Evolutionary conservation across 2,329 filamentous ascomycete genomes (phyloP).

Genomic region (Ophiostoma novo-ulmi): DNA sequence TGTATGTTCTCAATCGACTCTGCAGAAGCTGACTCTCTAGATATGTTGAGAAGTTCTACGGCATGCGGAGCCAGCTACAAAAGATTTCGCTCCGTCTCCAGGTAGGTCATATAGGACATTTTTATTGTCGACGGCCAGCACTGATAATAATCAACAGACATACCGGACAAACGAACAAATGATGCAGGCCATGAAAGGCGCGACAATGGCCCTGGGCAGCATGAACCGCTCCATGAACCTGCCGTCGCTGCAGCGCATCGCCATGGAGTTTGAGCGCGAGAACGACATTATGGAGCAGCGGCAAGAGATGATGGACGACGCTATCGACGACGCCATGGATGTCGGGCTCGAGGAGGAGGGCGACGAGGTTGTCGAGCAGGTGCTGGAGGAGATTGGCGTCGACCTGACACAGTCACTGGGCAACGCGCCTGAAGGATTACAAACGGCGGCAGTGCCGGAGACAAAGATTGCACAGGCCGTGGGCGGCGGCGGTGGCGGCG

Average conservation of each 20-base stretch:
- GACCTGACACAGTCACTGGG: constrained; percentile 85
- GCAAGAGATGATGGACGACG: constrained; percentile 99
- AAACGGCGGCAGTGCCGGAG: constrained; percentile 67
- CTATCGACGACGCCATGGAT: constrained; percentile 93
- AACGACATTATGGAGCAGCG: constrained; percentile 99
- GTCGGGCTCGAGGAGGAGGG: constrained; percentile 87
- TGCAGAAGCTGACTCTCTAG: constrained; percentile 39
- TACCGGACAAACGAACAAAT: constrained; percentile 98
- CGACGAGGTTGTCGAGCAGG: constrained; percentile 93
- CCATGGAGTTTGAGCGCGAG: constrained; percentile 98
- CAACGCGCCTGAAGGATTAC: constrained; percentile 80
- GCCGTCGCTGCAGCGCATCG: constrained; percentile 88
- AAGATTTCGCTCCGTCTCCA: constrained; percentile 73
- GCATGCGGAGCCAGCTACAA: constrained; percentile 94
- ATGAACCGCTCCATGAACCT: constrained; percentile 99
- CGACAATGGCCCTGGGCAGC: constrained; percentile 82
- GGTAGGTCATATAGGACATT: not conserved
- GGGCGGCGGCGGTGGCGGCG: constrained; percentile 54
- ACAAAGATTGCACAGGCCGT: constrained; percentile 80
- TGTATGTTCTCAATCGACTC: not conserved
- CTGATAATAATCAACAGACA: constrained; percentile 53
- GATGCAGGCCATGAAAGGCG: constrained; percentile 99
- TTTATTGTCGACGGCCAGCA: not conserved
- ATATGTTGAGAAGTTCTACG: constrained; percentile 97
- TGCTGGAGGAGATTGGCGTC: constrained; percentile 93